Percentiles rank a stretch among this genome's conserved stretches.
Evolutionary conservation across 257 asterid species (phyloP).

Genomic region (Pogostemon cablin): DNA sequence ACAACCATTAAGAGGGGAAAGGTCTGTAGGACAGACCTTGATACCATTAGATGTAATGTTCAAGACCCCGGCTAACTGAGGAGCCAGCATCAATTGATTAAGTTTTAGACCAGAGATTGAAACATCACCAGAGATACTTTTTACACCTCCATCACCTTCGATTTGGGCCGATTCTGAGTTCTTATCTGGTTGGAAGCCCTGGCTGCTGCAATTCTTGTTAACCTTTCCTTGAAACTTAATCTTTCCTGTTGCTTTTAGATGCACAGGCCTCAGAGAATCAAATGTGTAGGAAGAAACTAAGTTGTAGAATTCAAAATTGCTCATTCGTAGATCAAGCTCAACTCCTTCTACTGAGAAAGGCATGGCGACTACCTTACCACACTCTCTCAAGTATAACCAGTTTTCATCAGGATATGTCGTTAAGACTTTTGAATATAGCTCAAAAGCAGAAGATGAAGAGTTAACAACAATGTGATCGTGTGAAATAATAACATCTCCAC

Average conservation of each 20-base stretch:
- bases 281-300: constrained; percentile 83
- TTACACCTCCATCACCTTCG: constrained; percentile 47
- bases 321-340: constrained; percentile 92
- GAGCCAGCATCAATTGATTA: constrained; percentile 97
- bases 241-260: constrained; percentile 97
- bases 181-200: constrained; percentile 39
- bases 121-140: constrained; percentile 84
- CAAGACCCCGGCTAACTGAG: constrained; percentile 89
- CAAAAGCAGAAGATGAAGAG: constrained; percentile 97
- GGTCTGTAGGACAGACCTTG: constrained; percentile 59
- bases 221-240: constrained; percentile 94
- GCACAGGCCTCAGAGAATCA: constrained; percentile 90
- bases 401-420: constrained; percentile 75
- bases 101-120: constrained; percentile 90
- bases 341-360: constrained; percentile 91
- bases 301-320: constrained; percentile 87
- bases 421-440: constrained; percentile 70
- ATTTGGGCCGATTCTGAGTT: constrained; percentile 34
- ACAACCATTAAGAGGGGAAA: constrained; percentile 28
- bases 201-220: constrained; percentile 44
- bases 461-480: constrained; percentile 81
- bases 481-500: constrained; percentile 95
- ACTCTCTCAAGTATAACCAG: constrained; percentile 57
- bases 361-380: constrained; percentile 50
- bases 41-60: constrained; percentile 72